phyloP scores from a whole-genome alignment of 345 rosid species.

The Camelina neglecta region DNA sequence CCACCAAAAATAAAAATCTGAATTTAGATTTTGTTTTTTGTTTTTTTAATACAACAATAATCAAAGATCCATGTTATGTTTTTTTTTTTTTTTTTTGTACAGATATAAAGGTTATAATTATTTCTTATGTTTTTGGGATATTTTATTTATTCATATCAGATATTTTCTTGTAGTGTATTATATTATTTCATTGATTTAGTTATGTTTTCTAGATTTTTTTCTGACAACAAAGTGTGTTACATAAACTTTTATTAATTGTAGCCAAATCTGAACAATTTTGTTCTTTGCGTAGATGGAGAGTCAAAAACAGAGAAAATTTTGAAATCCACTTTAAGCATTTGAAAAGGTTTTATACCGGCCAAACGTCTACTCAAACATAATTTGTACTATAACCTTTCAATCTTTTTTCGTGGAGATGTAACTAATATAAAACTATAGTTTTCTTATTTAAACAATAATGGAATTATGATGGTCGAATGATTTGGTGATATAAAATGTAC shows the following conservation, averaged over 20 bases:
- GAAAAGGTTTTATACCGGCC: constrained; percentile 5
- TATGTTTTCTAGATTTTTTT: too few relatives aligned
- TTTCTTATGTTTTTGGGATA: not conserved
- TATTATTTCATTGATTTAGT: not conserved
- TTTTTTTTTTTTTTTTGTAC: not conserved
- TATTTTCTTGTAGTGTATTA: not conserved
- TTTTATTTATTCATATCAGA: not conserved
- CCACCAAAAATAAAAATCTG: not conserved
- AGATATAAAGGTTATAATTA: constrained; percentile 1
- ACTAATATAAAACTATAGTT: not conserved
- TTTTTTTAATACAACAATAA: not conserved
- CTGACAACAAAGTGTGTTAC: too few relatives aligned
- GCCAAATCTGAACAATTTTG: not conserved
- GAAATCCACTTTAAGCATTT: not conserved
- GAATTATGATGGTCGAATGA: constrained; percentile 14
- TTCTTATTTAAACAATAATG: not conserved
- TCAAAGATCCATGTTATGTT: not conserved
- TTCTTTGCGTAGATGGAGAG: constrained; percentile 3
- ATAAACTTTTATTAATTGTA: not conserved
- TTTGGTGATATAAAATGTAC: not conserved
- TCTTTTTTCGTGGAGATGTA: not conserved
- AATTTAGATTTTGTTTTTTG: constrained; percentile 14
- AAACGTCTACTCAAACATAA: not conserved
- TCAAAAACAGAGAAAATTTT: not conserved
- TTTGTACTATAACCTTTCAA: not conserved